Evolutionary conservation across 208 protist genomes (phyloP).

Genomic region (Entamoeba nuttalli): DNA sequence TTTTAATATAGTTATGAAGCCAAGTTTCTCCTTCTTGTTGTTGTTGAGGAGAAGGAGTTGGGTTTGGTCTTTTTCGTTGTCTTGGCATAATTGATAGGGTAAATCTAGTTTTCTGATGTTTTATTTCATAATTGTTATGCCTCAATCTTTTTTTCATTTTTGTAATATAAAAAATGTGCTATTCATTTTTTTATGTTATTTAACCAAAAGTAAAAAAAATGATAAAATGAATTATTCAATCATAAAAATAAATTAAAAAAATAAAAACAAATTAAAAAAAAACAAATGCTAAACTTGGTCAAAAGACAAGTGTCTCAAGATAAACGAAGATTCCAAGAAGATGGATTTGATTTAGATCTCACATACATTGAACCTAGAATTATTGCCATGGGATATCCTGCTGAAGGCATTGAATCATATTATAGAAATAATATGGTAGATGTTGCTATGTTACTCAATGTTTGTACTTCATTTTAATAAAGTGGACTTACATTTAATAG

Average conservation of each 20-base stretch:
- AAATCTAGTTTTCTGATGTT: not conserved
- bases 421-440: slow-evolving; percentile 65
- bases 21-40: not conserved
- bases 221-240: no score
- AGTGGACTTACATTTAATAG: no score
- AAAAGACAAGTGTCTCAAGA: not conserved
- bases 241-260: no score
- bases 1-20: not conserved
- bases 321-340: slow-evolving; percentile 5
- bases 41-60: not conserved
- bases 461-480: not conserved
- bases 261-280: no score
- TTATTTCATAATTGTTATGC: no score
- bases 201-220: no score
- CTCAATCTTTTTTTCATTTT: no score
- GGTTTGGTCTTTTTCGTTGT: not conserved
- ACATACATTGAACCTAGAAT: slow-evolving; percentile 45
- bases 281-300: not conserved
- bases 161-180: no score
- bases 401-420: slow-evolving; percentile 47
- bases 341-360: slow-evolving; percentile 47
- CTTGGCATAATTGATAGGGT: not conserved
- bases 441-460: slow-evolving; percentile 51
- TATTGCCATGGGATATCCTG: slow-evolving; percentile 53
- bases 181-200: no score